Evolutionary conservation across 139 green algal species (phyloP).

Genomic region (Micractinium sp.): DNA sequence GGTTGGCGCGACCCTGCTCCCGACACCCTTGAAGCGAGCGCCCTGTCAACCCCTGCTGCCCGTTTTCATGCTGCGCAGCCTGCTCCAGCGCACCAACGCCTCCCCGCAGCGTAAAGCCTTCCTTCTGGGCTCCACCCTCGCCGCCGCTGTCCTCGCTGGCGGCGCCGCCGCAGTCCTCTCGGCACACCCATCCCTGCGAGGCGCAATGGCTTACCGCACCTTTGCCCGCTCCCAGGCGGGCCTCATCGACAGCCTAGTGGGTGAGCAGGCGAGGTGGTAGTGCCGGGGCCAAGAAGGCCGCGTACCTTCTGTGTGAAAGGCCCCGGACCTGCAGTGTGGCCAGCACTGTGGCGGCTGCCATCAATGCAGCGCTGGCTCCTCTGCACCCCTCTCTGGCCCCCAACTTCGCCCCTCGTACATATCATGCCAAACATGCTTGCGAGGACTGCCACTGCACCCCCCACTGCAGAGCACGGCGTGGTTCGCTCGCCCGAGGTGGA

Average conservation of each 20-base stretch:
- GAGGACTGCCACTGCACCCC: background rate
- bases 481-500: slow-evolving; percentile 25
- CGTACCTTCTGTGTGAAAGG: background rate
- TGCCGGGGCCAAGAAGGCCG: background rate
- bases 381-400: background rate
- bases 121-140: background rate
- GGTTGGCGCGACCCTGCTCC: no score
- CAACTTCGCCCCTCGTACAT: no score
- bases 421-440: no score
- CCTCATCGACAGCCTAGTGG: slow-evolving; percentile 15
- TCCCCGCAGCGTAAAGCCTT: background rate
- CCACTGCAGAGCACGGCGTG: slow-evolving; percentile 4
- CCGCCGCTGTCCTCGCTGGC: background rate
- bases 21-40: no score
- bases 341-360: background rate
- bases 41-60: no score
- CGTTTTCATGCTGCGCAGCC: no score
- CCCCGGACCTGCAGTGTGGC: background rate
- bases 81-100: no score
- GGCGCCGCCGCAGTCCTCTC: no score
- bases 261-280: background rate
- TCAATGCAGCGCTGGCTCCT: no score
- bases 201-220: slow-evolving; percentile 10
- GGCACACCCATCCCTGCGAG: background rate
- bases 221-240: background rate